Percentiles rank a stretch among this genome's conserved stretches.
Conservation (phyloP, 2,329 filamentous ascomycete species). For the Alternaria tenuissima region DNA sequence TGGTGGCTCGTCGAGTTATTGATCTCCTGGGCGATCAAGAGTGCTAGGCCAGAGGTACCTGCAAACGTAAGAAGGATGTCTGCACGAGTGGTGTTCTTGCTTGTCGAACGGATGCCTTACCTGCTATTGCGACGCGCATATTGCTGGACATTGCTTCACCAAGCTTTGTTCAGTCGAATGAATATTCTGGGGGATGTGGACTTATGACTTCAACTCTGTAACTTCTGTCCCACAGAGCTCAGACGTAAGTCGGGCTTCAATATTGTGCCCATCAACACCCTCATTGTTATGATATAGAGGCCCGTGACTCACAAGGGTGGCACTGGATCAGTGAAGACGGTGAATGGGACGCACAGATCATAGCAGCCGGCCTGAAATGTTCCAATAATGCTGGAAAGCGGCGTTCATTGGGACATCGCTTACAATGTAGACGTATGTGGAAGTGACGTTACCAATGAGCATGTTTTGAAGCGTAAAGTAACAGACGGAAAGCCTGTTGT, state of each 20-base stretch:
- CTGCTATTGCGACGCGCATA: conserved; percentile 69
- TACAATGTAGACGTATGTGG: conserved; percentile 9
- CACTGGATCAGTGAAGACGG: conserved; percentile 26
- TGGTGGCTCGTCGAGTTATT: conserved; percentile 69
- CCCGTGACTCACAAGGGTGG: conserved; percentile 43
- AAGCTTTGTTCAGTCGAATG: not conserved
- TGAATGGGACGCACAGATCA: conserved; percentile 27
- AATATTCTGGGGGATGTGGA: not conserved
- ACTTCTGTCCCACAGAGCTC: conserved; percentile 12
- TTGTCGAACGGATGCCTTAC: not conserved
- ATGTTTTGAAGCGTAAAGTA: conserved; percentile 14
- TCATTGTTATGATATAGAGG: conserved; percentile 23
- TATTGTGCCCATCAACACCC: conserved; percentile 11
- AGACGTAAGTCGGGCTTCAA: conserved; percentile 12
- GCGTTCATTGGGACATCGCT: conserved; percentile 4
- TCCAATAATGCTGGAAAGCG: not conserved
- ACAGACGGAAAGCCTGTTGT: conserved; percentile 15
- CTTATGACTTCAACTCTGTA: not conserved
- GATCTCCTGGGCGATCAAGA: conserved; percentile 66
- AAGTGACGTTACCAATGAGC: conserved; percentile 31
- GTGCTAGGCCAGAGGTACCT: conserved; percentile 67
- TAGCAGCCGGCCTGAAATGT: conserved; percentile 17
- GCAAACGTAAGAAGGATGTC: not conserved
- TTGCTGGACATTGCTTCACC: conserved; percentile 42
- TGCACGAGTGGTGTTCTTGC: not conserved